phyloP scores from a whole-genome alignment of 805 yeast genomes.

The Saturnispora saitoi region DNA sequence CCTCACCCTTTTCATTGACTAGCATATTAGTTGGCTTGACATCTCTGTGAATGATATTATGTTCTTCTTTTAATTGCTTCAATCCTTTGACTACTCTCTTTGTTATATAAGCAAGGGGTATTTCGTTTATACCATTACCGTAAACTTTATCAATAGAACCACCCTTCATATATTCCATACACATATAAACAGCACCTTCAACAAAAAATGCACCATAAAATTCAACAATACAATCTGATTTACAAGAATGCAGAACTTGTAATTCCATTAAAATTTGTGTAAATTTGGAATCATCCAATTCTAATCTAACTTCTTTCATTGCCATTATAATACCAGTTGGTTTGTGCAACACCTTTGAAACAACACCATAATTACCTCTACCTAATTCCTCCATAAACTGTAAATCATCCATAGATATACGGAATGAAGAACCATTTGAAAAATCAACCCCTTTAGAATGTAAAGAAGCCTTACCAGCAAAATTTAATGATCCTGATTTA shows the following conservation, averaged over 20 bases:
- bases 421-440: conserved; percentile 77
- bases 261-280: conserved; percentile 94
- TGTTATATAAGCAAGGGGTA: conserved; percentile 69
- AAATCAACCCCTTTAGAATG: conserved; percentile 91
- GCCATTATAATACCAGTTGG: conserved; percentile 94
- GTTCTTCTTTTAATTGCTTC: conserved; percentile 76
- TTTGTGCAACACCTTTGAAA: conserved; percentile 82
- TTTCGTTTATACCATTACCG: conserved; percentile 67
- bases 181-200: conserved; percentile 97
- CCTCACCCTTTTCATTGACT: conserved; percentile 68
- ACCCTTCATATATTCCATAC: conserved; percentile 97
- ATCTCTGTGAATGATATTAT: conserved; percentile 91
- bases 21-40: conserved; percentile 94
- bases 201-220: conserved; percentile 96
- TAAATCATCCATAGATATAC: conserved; percentile 77
- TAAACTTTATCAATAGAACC: conserved; percentile 87
- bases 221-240: conserved; percentile 85
- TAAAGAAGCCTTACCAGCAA: conserved; percentile 87
- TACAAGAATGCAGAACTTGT: conserved; percentile 86
- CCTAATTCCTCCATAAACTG: conserved; percentile 84
- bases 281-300: conserved; percentile 88
- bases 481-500: conserved; percentile 83
- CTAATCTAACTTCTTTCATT: conserved; percentile 92
- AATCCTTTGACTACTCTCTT: conserved; percentile 75
- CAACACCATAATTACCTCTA: conserved; percentile 94